Evolutionary conservation across 2,329 filamentous ascomycete genomes (phyloP).

Genomic region (Fusarium sp.): DNA sequence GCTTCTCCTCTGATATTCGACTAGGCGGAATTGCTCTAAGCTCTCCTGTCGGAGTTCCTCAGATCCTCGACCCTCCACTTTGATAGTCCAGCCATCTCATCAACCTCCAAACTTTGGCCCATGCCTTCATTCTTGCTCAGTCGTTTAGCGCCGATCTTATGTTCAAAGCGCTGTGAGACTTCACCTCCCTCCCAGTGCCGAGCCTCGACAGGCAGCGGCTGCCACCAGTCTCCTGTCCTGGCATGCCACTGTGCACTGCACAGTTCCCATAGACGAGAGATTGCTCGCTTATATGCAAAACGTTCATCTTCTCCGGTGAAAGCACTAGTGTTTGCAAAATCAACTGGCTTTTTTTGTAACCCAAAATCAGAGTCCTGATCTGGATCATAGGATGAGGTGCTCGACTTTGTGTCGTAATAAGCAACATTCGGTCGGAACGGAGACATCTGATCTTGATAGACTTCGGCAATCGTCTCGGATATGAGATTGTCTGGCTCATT

Average conservation of each 20-base stretch:
- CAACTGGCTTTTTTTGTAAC: slow-evolving; percentile 55
- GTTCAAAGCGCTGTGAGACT: slow-evolving; percentile 40
- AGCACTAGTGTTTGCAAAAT: slow-evolving; percentile 75
- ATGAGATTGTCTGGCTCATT: slow-evolving; percentile 53
- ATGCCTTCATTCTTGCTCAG: slow-evolving; percentile 46
- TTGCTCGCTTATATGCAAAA: slow-evolving; percentile 83
- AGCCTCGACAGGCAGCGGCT: slow-evolving; percentile 71
- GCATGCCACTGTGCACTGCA: slow-evolving; percentile 80
- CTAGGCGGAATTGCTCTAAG: slow-evolving; percentile 6
- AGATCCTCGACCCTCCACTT: slow-evolving; percentile 53
- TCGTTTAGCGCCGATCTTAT: slow-evolving; percentile 1
- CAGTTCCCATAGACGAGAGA: slow-evolving; percentile 84
- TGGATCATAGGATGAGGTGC: slow-evolving; percentile 63
- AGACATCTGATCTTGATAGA: slow-evolving; percentile 80
- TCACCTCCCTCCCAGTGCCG: slow-evolving; percentile 72
- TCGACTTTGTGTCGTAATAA: slow-evolving; percentile 65
- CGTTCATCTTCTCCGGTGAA: slow-evolving; percentile 86
- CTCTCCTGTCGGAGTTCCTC: slow-evolving; percentile 38
- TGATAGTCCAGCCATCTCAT: slow-evolving; percentile 55
- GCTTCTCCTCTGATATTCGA: not conserved
- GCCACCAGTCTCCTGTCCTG: slow-evolving; percentile 76
- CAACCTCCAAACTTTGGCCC: slow-evolving; percentile 51
- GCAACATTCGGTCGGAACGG: slow-evolving; percentile 85
- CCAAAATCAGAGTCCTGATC: slow-evolving; percentile 70
- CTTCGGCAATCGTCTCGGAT: slow-evolving; percentile 66